Evolutionary conservation across 495 filamentous ascomycete genomes (phyloP).

Genomic region (Talaromyces adpressus): DNA sequence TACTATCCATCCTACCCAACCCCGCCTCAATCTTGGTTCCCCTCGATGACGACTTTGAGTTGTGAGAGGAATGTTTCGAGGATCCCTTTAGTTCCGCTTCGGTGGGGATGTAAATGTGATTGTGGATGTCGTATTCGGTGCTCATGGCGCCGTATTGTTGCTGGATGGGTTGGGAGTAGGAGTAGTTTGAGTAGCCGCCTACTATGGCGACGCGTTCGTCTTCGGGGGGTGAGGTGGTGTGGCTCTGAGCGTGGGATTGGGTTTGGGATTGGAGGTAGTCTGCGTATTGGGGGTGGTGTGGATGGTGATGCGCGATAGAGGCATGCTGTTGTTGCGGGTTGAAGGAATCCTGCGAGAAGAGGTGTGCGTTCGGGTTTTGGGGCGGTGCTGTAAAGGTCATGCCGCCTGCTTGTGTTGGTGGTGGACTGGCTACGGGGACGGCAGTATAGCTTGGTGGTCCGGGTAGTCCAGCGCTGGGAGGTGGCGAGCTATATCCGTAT

Average conservation of each 20-base stretch:
- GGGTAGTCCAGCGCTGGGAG: constrained; percentile 3
- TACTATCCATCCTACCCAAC: constrained; percentile 65
- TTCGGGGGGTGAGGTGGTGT: background rate
- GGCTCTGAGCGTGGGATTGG: background rate
- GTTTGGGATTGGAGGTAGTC: constrained; percentile 17
- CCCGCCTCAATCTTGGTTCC: constrained; percentile 58
- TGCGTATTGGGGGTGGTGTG: constrained; percentile 17
- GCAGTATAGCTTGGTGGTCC: constrained; percentile 20
- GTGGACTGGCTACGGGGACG: constrained; percentile 18
- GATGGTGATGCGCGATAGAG: constrained; percentile 8
- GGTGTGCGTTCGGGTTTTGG: constrained; percentile 38
- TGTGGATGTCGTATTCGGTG: constrained; percentile 61
- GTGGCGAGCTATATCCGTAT: background rate
- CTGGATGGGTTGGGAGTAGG: constrained; percentile 37
- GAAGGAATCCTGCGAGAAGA: constrained; percentile 22
- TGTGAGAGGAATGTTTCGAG: constrained; percentile 41
- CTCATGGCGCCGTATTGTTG: constrained; percentile 22
- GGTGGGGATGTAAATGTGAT: constrained; percentile 70
- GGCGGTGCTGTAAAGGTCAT: constrained; percentile 40
- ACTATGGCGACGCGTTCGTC: constrained; percentile 16
- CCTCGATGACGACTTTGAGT: constrained; percentile 34
- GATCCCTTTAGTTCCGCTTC: constrained; percentile 47
- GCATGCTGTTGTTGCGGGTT: constrained; percentile 1
- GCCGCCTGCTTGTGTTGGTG: constrained; percentile 13
- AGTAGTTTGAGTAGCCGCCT: constrained; percentile 51